Percentiles rank a stretch among this genome's conserved stretches.
Evolutionary conservation across 768 basidiomycete genomes (phyloP).

Genomic region (Cubamyces sp.): DNA sequence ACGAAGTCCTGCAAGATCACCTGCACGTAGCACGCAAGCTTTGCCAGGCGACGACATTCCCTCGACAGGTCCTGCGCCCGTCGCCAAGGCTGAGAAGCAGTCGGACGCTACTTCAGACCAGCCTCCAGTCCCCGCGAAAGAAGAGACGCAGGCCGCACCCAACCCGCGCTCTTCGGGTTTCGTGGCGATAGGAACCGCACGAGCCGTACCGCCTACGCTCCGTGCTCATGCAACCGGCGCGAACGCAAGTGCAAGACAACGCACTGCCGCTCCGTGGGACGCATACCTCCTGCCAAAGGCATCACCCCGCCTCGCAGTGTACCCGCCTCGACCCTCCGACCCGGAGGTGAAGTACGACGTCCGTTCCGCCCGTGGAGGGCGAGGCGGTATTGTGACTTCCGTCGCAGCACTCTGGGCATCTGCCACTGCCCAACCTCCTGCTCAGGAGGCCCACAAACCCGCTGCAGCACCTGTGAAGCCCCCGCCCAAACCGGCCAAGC

Average conservation of each 20-base stretch:
- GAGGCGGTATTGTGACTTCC: conserved; percentile 73
- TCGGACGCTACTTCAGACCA: not conserved
- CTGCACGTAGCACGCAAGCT: conserved; percentile 8
- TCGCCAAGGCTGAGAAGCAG: not conserved
- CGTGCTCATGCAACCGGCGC: conserved; percentile 2
- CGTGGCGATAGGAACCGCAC: conserved; percentile 62
- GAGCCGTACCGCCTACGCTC: conserved; percentile 27
- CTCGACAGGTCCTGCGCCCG: not conserved
- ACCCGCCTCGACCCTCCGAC: conserved; percentile 39
- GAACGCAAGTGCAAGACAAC: not conserved
- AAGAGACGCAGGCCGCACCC: conserved; percentile 42
- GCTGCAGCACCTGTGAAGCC: conserved; percentile 15
- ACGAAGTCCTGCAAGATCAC: not conserved
- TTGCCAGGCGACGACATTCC: not conserved
- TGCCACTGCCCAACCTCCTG: conserved; percentile 21
- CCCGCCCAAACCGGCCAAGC: conserved; percentile 10
- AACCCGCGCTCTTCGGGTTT: conserved; percentile 82
- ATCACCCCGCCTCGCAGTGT: conserved; percentile 20
- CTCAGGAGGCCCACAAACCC: not conserved
- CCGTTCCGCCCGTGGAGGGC: conserved; percentile 76
- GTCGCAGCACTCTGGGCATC: conserved; percentile 78
- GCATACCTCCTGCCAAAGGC: conserved; percentile 17
- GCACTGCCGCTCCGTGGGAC: conserved; percentile 8
- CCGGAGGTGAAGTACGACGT: conserved; percentile 71
- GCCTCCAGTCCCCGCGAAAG: not conserved